Evolutionary conservation across 441 rosid genomes (phyloP), one percentile per base, ranked within the genome.

Genomic region (Manihot esculenta): DNA sequence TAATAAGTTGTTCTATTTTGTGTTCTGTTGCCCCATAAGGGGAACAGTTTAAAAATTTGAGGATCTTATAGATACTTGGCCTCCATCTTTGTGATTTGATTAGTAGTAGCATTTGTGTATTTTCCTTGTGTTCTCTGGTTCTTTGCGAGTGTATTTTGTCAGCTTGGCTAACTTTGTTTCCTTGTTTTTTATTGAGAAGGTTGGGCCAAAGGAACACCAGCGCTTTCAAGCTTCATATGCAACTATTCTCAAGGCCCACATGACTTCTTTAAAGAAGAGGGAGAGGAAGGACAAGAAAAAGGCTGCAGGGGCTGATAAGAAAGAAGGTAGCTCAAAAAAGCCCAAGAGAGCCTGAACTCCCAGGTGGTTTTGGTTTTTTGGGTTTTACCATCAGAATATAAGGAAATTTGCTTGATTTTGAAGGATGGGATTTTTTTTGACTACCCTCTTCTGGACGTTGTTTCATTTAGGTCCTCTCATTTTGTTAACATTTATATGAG

Each of bases 191-290:
- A 44, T 69, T 72, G 33, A 30, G 21, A 68, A 94, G 99, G 99
- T 94, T 33, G 97, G 97, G 41, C 88, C 84, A 5, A 92, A 88
- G 76, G 97, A 94, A 80, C 97, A 94, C 68, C 94, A 86, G 76
- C 87, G 93, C 54, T 94, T 94, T 68, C 99, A 94, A 81, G 94
- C 97, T 69, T 94, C 97, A 4, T 92, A 94, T 76, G 97, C 97
- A 33, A 90, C 97, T 1, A 87, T 94, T 59, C 93, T 94, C 51
- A 94, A 94, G 81, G 99, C 99, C 0, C 97, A 81, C 84, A 88
- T 94, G 93, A 89, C 94, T 68, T 85, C 91, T 68, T 71, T 94
- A 74, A 91, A 94, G 85, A 92, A 90, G 82, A 89, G 97, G 79
- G 99, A 94, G 78, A 88, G 99, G 81, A 94, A 92, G 77, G 96